Conservation (phyloP, 305 asterid species). For the Caryopteris hybrid region DNA sequence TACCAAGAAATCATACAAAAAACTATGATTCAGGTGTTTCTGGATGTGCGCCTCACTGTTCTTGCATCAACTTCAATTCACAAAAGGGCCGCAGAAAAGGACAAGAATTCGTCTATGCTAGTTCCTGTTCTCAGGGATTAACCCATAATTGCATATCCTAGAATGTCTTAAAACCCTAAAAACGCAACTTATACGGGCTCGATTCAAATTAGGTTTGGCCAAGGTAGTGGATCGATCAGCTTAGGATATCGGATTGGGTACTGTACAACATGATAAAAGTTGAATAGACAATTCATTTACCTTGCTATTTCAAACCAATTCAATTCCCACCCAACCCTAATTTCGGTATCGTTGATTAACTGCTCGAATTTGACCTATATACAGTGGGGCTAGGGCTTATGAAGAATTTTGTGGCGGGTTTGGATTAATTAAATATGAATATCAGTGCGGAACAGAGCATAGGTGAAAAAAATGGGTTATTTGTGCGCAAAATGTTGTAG, state of each 20-base stretch:
- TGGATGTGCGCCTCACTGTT: slow-evolving; percentile 21
- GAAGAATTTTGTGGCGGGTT: too few species aligned
- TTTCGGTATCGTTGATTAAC: not conserved
- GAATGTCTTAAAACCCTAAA: slow-evolving; percentile 13
- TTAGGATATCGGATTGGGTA: not conserved
- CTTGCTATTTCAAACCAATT: not conserved
- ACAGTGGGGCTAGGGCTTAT: not conserved
- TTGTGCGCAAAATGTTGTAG: not conserved
- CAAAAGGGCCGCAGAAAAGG: slow-evolving; percentile 4
- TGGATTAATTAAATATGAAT: not conserved
- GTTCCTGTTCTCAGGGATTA: not conserved
- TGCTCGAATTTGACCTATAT: not conserved
- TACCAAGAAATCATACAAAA: slow-evolving; percentile 19
- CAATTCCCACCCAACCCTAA: slow-evolving; percentile 15
- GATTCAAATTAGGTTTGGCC: not conserved
- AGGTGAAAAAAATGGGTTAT: not conserved
- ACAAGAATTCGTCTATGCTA: slow-evolving; percentile 4
- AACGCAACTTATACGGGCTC: not conserved
- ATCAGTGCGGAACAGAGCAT: not conserved
- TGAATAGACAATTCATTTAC: not conserved
- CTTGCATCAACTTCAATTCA: slow-evolving; percentile 5
- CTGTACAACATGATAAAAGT: slow-evolving; percentile 6
- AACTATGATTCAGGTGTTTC: slow-evolving; percentile 38
- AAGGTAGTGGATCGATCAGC: slow-evolving; percentile 17
- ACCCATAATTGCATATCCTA: not conserved